Base-by-base conservation (phyloP, 805 yeast genomes). In the Candida xyloterini region DNA sequence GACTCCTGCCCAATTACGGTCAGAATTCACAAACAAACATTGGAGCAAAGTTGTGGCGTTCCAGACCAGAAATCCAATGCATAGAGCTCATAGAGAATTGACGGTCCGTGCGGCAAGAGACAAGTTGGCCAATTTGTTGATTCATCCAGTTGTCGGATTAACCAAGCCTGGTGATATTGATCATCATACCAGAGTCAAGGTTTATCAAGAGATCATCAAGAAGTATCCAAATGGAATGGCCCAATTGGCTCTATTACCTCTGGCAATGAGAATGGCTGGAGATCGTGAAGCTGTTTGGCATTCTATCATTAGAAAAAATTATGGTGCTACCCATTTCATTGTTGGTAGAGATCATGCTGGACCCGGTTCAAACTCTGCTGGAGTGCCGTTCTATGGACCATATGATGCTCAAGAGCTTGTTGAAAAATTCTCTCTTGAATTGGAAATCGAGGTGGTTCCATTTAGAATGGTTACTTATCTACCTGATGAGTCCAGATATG, bases 241-340 rank as follows among this genome's bases (percentile, higher is more conserved):
- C 11, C 79, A 85, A 50, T 71, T 90, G 47, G 82, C 96, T 7
- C 70, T 90, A 49, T 73, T 90, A 54, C 98, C 98, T 10, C 73
- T 90, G 58, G 98, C 98, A 27, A 90, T 90, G 98, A 82, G 98
- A 74, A 90, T 90, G 98, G 97, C 93, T 41, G 98, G 98, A 65
- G 97, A 91, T 65, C 80, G 95, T 63, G 98, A 90, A 69, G 98
- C 98, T 15, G 85, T 90, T 31, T 91, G 97, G 97, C 98, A 90
- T 62, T 96, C 97, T 13, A 83, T 91, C 57, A 90, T 90, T 62
- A 84, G 98, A 68, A 87, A 88, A 73, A 90, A 90, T 70, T 89
- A 82, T 61, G 98, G 98, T 60, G 96, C 95, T 40, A 84, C 96
- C 38, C 97, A 91, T 64, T 91, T 91, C 71, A 90, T 90, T 58